Evolutionary conservation across 108 stramenopile species (phyloP), one percentile per base, ranked within the genome.

Genomic region (Craspedostauros australis): DNA sequence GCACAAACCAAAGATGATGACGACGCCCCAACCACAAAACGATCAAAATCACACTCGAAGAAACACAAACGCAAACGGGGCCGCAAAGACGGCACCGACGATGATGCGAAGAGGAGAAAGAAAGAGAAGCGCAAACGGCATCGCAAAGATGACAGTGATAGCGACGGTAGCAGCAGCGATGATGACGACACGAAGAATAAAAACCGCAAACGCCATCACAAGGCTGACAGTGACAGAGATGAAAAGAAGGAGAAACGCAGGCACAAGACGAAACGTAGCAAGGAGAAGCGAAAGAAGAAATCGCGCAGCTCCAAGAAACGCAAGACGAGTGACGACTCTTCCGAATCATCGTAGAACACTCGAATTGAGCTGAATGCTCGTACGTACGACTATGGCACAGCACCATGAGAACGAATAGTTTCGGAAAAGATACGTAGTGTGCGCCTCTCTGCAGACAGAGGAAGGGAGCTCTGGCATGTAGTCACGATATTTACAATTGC

Each of bases 241-340:
- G 43, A 32, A 16, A 32, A 53, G 19, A 24, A 34, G 31, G 39
- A 57, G 16, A 48, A 55, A 27, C 39, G 55, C 14, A 33, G 39
- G 36, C 45, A 39, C 6, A 44, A 47, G 39, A 16, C 11, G 21
- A 50, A 42, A 23, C 49, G 30, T 12, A 23, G 43, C 16, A 33
- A 45, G 29, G 51, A 43, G 28, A 50, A 39, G 18, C 28, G 50
- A 22, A 50, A 30, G 60, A 61, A 50, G 24, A 50, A 61, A 29
- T 1, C 1, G 1, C 3, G n/a, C n/a, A n/a, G n/a, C n/a, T n/a
- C n/a, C n/a, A n/a, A n/a, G n/a, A n/a, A n/a, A n/a, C n/a, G n/a
- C n/a, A n/a, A n/a, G n/a, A n/a, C n/a, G n/a, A n/a, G n/a, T n/a
- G n/a, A n/a, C n/a, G n/a, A n/a, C n/a, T n/a, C n/a, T n/a, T n/a